Percentiles rank a stretch among this genome's conserved stretches.
These are phyloP conservation scores for Solanum rostratum DNA, from an alignment of 257 asterid genomes.

Conservation along the genomic window DNA sequence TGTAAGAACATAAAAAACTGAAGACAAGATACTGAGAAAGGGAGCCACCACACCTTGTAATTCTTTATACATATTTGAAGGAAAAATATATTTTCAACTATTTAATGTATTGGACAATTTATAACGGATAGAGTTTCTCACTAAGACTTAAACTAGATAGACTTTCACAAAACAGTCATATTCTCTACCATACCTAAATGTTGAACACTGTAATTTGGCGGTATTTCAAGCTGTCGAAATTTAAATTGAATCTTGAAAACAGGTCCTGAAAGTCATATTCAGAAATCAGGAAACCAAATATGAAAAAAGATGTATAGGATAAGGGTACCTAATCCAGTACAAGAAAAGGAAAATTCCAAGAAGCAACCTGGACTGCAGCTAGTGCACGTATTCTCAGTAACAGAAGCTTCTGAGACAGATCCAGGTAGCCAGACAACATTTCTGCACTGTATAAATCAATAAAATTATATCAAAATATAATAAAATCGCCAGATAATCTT, in stretches of 20 bases:
- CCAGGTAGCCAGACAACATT: conserved; percentile 97
- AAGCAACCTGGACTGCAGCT: conserved; percentile 77
- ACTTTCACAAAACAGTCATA: not conserved
- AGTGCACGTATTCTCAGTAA: conserved; percentile 55
- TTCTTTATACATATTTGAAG: not conserved
- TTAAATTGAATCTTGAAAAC: conserved; percentile 76
- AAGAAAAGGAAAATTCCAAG: not conserved
- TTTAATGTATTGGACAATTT: not conserved
- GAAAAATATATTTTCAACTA: not conserved
- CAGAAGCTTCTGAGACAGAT: conserved; percentile 64
- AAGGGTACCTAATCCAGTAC: not conserved
- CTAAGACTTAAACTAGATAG: not conserved
- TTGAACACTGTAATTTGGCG: conserved; percentile 63
- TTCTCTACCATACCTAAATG: conserved; percentile 62
- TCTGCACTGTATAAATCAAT: conserved; percentile 57
- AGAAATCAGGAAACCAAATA: conserved; percentile 7
- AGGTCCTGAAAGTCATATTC: conserved; percentile 46
- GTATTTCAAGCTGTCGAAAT: conserved; percentile 92
- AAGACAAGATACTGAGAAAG: not conserved
- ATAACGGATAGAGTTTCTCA: not conserved
- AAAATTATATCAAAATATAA: not conserved
- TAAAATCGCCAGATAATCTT: not conserved
- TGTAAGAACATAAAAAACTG: not conserved
- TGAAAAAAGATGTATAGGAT: not conserved
- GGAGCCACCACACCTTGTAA: not conserved